Conservation (phyloP, 805 yeast genomes). For the Schwanniomyces occidentalis region DNA sequence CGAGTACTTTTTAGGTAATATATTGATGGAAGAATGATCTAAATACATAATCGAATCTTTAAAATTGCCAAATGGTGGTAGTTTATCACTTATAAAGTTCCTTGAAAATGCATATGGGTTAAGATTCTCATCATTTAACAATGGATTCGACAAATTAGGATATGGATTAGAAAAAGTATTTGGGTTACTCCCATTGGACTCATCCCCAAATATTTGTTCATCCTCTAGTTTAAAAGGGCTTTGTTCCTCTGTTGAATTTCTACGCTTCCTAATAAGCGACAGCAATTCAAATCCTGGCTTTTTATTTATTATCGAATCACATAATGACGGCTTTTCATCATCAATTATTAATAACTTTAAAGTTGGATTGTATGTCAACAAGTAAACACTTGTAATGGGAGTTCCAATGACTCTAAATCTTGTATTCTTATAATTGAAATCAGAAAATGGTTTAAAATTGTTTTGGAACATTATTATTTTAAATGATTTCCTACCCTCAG, state of each 20-base stretch:
- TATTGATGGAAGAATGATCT: constrained; percentile 12
- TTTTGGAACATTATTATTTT: constrained; percentile 34
- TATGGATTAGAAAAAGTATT: constrained; percentile 27
- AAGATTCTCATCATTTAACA: constrained; percentile 16
- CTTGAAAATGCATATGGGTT: constrained; percentile 1
- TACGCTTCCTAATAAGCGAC: constrained; percentile 14
- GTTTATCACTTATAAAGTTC: constrained; percentile 24
- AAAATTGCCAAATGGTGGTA: constrained; percentile 42
- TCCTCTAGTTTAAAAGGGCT: not conserved
- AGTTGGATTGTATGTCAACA: constrained; percentile 30
- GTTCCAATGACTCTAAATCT: constrained; percentile 41
- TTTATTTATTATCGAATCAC: constrained; percentile 34
- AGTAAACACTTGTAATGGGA: constrained; percentile 28
- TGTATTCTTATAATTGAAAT: constrained; percentile 36
- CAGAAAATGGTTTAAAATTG: constrained; percentile 38
- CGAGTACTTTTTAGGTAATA: constrained; percentile 36
- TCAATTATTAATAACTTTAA: constrained; percentile 37
- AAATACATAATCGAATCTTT: constrained; percentile 28
- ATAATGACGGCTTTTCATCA: constrained; percentile 32
- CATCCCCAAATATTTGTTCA: not conserved
- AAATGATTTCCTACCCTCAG: constrained; percentile 18
- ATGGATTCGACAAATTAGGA: constrained; percentile 26
- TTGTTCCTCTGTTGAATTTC: not conserved
- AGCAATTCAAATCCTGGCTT: constrained; percentile 25
- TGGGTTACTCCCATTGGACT: constrained; percentile 9